Base-by-base conservation (phyloP, 345 rosid species). In the Pugionium dolabratum region DNA sequence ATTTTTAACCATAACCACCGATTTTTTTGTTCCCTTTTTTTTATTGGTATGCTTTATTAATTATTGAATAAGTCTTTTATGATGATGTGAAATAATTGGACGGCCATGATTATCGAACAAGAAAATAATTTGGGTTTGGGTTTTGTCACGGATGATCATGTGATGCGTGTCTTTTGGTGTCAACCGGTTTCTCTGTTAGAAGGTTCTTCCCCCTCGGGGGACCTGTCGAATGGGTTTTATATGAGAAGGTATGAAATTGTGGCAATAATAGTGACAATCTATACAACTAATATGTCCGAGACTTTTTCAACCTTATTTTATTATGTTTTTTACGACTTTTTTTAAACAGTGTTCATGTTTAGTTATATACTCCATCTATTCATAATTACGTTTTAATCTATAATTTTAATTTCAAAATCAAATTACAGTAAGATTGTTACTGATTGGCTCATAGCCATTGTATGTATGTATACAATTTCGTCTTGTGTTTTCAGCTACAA, bases 41-140 rank as follows among this genome's bases (percentile, higher is more conserved):
- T 67, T 2, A 7, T 48, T 4, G 2, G n/a, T 67, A 4, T 48
- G 50, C 33, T 58, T 68, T 44, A 59, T 49, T 40, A 34, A 33
- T 29, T 39, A 3, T 51, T 11, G 0, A 25, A 2, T 27, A 8
- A 26, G 39, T 64, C 30, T 29, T 64, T 30, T 18, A 18, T 18
- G 18, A 18, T 65, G 61, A 40, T 54, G 39, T 62, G 69, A 62
- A 44, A 70, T 54, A 63, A 71, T 33, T 64, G 56, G 63, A 64
- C 59, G 65, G 65, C 49, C 70, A 53, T 71, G 75, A 71, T 71
- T 64, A 63, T 7, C 59, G 64, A 64, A 63, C 47, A 71, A 54
- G 42, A 37, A 54, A 45, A 71, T 54, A n/a, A 70, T 45, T 45
- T 11, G 46, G 41, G 63, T 18, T 40, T n/a, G 69, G 5, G 53